Conservation (phyloP, 176 grass and related monocot species). For the Oryza glumipatula region DNA sequence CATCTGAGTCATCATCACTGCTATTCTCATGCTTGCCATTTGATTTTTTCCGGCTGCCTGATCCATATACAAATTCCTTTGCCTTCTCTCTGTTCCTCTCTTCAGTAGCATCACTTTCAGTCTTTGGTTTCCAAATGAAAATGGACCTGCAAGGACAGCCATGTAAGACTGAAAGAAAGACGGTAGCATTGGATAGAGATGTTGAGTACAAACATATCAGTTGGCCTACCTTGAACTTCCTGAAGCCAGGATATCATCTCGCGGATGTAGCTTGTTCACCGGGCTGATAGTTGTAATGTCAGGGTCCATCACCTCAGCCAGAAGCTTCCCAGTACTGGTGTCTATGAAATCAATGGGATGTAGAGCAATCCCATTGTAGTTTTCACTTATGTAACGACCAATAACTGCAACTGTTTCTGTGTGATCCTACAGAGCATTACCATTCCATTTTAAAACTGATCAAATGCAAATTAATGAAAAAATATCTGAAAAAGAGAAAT, state of each 20-base stretch:
- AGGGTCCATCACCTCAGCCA: slow-evolving; percentile 84
- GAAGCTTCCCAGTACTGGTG: slow-evolving; percentile 74
- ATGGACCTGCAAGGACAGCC: slow-evolving; percentile 59
- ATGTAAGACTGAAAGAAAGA: not conserved
- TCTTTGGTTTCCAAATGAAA: slow-evolving; percentile 89
- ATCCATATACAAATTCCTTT: slow-evolving; percentile 73
- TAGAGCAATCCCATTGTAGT: slow-evolving; percentile 86
- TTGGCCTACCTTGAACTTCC: slow-evolving; percentile 79
- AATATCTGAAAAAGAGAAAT: not conserved
- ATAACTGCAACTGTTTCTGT: slow-evolving; percentile 83
- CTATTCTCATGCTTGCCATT: slow-evolving; percentile 59
- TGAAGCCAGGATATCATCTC: slow-evolving; percentile 73
- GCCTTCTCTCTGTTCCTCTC: slow-evolving; percentile 53
- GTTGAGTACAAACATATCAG: not conserved
- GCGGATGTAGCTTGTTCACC: slow-evolving; percentile 88
- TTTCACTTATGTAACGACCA: slow-evolving; percentile 95
- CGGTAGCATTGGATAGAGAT: not conserved
- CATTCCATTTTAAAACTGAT: not conserved
- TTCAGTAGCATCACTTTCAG: slow-evolving; percentile 31
- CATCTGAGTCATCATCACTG: slow-evolving; percentile 60
- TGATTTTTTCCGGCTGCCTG: slow-evolving; percentile 52
- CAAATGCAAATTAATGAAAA: not conserved
- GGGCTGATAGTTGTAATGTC: slow-evolving; percentile 93
- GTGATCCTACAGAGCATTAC: slow-evolving; percentile 60
- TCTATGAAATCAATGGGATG: slow-evolving; percentile 99